phyloP scores from a whole-genome alignment of 495 filamentous ascomycete species.

The Penicillium steckii region DNA sequence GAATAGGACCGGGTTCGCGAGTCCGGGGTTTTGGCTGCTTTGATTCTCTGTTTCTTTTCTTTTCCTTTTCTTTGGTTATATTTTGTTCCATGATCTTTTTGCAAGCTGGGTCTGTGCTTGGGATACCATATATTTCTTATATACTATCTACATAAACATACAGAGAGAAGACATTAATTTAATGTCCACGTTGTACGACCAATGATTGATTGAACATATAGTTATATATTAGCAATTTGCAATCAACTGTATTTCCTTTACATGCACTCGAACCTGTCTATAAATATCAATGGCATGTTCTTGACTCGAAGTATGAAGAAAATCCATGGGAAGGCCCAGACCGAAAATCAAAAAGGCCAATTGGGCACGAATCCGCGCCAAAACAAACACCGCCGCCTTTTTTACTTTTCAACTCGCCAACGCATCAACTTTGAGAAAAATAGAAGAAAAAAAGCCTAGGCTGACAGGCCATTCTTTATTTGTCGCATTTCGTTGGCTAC shows the following conservation, averaged over 20 bases:
- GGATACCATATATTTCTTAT: slow-evolving; percentile 17
- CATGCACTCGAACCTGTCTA: too few relatives aligned
- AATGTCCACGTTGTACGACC: background rate
- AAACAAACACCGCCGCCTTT: slow-evolving; percentile 27
- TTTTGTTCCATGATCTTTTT: background rate
- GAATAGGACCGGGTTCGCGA: slow-evolving; percentile 10
- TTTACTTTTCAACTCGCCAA: slow-evolving; percentile 16
- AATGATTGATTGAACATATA: too few relatives aligned
- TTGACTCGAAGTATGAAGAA: too few relatives aligned
- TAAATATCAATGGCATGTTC: too few relatives aligned
- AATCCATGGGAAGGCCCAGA: background rate
- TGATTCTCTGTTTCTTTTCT: slow-evolving; percentile 1
- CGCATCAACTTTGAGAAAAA: too few relatives aligned
- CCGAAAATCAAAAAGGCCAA: slow-evolving; percentile 6
- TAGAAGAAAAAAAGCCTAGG: slow-evolving; percentile 14
- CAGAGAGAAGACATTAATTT: background rate
- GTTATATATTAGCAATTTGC: too few relatives aligned
- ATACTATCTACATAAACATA: slow-evolving; percentile 8
- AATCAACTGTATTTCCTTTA: too few relatives aligned
- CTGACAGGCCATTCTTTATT: slow-evolving; percentile 3
- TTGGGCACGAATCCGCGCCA: slow-evolving; percentile 26
- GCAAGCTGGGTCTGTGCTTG: background rate
- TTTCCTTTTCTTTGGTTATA: background rate
- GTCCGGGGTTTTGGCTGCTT: slow-evolving; percentile 2
- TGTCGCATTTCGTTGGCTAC: slow-evolving; percentile 17